Conservation (phyloP, 306 rosid species). For the Geum urbanum region DNA sequence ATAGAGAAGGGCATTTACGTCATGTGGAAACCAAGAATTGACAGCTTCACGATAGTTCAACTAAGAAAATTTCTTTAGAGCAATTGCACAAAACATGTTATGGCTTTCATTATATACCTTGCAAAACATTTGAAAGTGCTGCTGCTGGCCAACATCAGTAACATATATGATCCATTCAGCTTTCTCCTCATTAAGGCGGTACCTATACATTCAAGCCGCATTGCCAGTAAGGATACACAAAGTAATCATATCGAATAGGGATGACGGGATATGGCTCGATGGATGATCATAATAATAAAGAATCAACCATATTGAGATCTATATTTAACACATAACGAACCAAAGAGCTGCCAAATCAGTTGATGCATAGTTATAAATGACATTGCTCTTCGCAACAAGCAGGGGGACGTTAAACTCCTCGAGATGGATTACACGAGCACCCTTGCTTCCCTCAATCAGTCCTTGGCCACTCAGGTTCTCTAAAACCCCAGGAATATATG, state of each 20-base stretch:
- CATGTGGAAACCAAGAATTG: no score
- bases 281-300: not conserved
- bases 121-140: constrained; percentile 89
- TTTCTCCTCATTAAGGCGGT: constrained; percentile 81
- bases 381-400: constrained; percentile 95
- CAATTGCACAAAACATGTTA: not conserved
- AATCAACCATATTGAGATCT: not conserved
- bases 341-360: constrained; percentile 90
- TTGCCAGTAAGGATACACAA: constrained; percentile 18
- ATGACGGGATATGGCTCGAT: not conserved
- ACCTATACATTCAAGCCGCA: constrained; percentile 55
- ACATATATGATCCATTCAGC: constrained; percentile 90
- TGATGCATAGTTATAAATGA: constrained; percentile 89
- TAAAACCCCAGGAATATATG: constrained; percentile 70
- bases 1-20: no score
- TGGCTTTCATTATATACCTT: constrained; percentile 51
- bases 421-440: constrained; percentile 79
- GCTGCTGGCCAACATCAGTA: constrained; percentile 95
- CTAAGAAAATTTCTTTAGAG: not conserved
- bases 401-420: constrained; percentile 76
- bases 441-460: constrained; percentile 69
- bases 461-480: constrained; percentile 59
- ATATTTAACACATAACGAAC: constrained; percentile 33
- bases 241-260: not conserved
- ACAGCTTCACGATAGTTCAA: not conserved